Base-by-base conservation (phyloP, 768 basidiomycete genomes). In the Cystobasidium ongulense region DNA sequence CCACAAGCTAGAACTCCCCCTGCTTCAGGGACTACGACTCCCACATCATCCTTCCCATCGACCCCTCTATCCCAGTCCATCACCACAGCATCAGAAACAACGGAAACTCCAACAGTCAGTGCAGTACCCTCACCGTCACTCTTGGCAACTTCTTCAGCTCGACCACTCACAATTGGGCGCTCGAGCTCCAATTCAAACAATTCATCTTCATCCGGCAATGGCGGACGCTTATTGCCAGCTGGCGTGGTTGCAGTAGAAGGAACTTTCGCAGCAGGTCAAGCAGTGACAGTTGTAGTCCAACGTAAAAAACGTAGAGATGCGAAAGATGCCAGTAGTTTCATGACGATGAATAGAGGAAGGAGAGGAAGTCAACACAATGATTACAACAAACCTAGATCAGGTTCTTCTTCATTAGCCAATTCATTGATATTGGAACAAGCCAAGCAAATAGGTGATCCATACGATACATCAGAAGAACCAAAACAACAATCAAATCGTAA, bases 211-310 rank as follows among this genome's bases (percentile, higher is more conserved):
- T 72, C 72, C 4, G 83, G 83, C 39, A 92, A 90, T 2, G 95
- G 94, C 17, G 94, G 94, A 7, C 85, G 94, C 7, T 82, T 98
- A 10, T 86, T 99, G n/a, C 87, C 96, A 0, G 94, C 87, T 11
- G 96, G 96, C 21, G 94, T 99, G 1, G 79, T 92, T 23, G 88
- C 87, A 15, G 88, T 97, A 64, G 86, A 88, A 59, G 96, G 95
- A 21, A 86, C 86, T 0, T 99, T 98, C 80, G 95, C 94, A 0
- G 89, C 90, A 0, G 92, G 93, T 4, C 95, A 98, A 81, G 96
- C 95, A 4, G 95, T 99, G 46, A 85, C 88, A 36, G 88, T 98
- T 63, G 84, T 89, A 71, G 82, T 85, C 1, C 84, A 91, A 38
- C 78, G 79, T 1, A 76, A 81, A 23, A 59, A 59, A 27, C 29